Evolutionary conservation across 83 land plant species (phyloP), one percentile per base, ranked within the genome.

Genomic region (Picea mariana): DNA sequence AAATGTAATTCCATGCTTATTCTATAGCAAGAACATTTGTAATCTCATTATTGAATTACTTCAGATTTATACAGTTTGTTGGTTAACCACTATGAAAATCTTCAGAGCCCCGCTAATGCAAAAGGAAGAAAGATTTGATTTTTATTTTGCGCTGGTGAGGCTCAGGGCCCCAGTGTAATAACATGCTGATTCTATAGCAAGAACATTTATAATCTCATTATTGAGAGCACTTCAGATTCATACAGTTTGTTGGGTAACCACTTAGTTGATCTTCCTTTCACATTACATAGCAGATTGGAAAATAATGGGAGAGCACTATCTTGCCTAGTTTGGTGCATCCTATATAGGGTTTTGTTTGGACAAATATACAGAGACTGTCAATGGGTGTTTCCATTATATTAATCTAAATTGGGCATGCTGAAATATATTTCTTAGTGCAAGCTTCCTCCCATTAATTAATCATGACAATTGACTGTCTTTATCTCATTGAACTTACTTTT

Each of bases 271-370:
- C 49, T 75, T 26, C 23, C 4, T 75, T 75, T 5, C 23, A 21
- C 77, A 75, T 75, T 12, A 75, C 52, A 42, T 9, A 17, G 77
- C 23, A 9, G 77, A 75, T 21, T 42, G 77, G 58, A 55, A 55
- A 16, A n/a, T 40, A 47, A 73, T n/a, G 42, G 40, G 4, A 12
- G 40, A 67, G 38, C 13, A 9, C 5, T 67, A 24, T 73, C 0
- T 16, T 20, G 40, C 18, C 4, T 21, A 47, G n/a, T 44, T 73
- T 44, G 58, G 58, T 42, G 27, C 27, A 21, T 47, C 77, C 76
- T 55, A 44, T n/a, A 9, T 18, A 73, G 55, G 9, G 24, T 12
- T 47, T 21, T 73, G 11, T n/a, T 73, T 73, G 77, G 77, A 47
- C 18, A 47, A 71, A 40, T 40, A 71, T 44, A 71, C 16, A 47